Percentiles rank a stretch among this genome's conserved stretches.
phyloP scores from a whole-genome alignment of 2,329 filamentous ascomycete genomes.

The Venturia nashicola region DNA sequence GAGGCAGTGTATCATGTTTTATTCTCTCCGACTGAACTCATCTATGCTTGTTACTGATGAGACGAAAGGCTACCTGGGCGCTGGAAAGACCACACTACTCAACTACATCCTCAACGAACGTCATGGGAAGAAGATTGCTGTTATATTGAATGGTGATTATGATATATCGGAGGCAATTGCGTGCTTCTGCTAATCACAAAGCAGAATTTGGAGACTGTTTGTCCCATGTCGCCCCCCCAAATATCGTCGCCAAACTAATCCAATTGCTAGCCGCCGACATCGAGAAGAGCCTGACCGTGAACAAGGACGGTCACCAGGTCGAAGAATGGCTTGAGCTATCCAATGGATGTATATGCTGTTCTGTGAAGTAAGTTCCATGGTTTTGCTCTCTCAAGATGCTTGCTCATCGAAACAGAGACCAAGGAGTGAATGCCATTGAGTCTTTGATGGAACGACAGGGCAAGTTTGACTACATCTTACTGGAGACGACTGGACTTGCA shows the following conservation, averaged over 20 bases:
- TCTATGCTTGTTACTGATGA: not conserved
- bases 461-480: conserved; percentile 91
- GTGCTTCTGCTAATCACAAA: not conserved
- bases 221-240: conserved; percentile 7
- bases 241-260: not conserved
- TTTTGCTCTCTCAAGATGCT: conserved; percentile 4
- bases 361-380: conserved; percentile 59
- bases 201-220: conserved; percentile 25
- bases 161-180: not conserved
- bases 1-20: not conserved
- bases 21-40: not conserved
- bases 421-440: conserved; percentile 89
- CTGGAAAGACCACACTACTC: conserved; percentile 87
- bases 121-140: conserved; percentile 95
- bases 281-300: conserved; percentile 89
- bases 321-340: conserved; percentile 93
- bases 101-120: conserved; percentile 93
- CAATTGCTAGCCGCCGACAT: conserved; percentile 68
- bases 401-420: conserved; percentile 46
- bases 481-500: conserved; percentile 90
- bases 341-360: conserved; percentile 96
- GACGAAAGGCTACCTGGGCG: conserved; percentile 70
- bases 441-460: conserved; percentile 89
- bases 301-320: conserved; percentile 67
- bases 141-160: conserved; percentile 71